Conservation (phyloP, 495 filamentous ascomycete species). For the Gamarada debralockiae region DNA sequence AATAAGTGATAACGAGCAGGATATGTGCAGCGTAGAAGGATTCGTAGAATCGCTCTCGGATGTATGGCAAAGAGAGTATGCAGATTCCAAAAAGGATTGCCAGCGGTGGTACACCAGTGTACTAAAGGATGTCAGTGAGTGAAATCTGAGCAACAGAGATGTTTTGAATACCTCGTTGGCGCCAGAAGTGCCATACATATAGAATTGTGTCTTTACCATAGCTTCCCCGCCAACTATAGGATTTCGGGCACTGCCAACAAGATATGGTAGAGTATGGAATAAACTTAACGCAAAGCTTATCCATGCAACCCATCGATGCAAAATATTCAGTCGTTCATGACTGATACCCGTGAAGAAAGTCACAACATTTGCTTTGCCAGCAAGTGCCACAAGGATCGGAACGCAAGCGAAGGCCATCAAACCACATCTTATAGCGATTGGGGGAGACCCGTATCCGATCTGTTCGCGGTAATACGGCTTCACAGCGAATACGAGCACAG, state of each 20-base stretch:
- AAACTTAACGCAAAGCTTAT: constrained; percentile 47
- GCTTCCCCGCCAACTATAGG: no score
- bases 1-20: constrained; percentile 59
- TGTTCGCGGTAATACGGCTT: constrained; percentile 33
- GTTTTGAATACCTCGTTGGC: constrained; percentile 14
- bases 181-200: constrained; percentile 24
- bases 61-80: constrained; percentile 29
- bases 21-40: constrained; percentile 63
- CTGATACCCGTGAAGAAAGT: constrained; percentile 47
- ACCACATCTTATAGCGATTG: constrained; percentile 46
- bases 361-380: constrained; percentile 39
- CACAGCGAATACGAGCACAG: constrained; percentile 25
- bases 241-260: no score
- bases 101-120: constrained; percentile 32
- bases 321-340: constrained; percentile 50
- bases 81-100: constrained; percentile 30
- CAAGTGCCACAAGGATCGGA: constrained; percentile 44
- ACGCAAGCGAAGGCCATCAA: constrained; percentile 48
- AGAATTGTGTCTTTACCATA: constrained; percentile 26
- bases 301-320: constrained; percentile 50
- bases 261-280: constrained; percentile 54
- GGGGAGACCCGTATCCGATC: constrained; percentile 38
- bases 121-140: no score
- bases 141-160: no score
- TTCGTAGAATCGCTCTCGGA: constrained; percentile 40